These are phyloP conservation scores for Aspergillus aculeatinus DNA, from an alignment of 2,329 filamentous ascomycete genomes.

Conservation along the genomic window DNA sequence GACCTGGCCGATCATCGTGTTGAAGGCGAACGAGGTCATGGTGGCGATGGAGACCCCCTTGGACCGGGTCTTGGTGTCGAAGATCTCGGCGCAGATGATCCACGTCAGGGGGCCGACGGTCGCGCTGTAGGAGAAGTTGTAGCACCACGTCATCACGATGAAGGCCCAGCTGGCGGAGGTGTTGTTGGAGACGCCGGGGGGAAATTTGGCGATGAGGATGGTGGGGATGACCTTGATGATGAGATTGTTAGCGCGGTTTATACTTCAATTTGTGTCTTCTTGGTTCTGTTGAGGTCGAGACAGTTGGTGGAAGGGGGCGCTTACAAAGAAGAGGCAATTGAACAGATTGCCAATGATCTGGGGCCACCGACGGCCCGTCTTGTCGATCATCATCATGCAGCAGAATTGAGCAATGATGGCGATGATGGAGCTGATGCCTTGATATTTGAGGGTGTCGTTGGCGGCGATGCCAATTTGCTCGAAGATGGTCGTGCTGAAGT, in stretches of 20 bases:
- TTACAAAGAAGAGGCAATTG: neutral
- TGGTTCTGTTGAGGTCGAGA: too few species aligned
- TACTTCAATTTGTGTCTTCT: too few species aligned
- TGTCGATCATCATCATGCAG: neutral
- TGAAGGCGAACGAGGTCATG: conserved; percentile 1
- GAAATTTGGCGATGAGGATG: neutral
- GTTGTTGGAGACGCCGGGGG: neutral
- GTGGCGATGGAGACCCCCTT: neutral
- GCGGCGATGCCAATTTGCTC: neutral
- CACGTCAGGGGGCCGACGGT: neutral
- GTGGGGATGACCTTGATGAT: neutral
- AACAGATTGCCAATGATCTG: neutral
- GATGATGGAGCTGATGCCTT: conserved; percentile 1
- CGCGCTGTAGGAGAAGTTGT: neutral
- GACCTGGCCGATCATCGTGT: neutral
- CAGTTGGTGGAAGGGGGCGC: too few species aligned
- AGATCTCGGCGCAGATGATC: conserved; percentile 5
- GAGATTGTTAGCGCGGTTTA: too few species aligned
- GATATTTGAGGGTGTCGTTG: neutral
- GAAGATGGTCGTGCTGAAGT: neutral
- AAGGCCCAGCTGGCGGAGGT: neutral
- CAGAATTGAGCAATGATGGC: neutral
- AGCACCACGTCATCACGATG: conserved; percentile 4
- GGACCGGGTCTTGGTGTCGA: neutral
- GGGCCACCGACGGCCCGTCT: neutral